These are phyloP conservation scores for Colletotrichum sp. DNA, from an alignment of 2,329 filamentous ascomycete species.

Conservation along the genomic window DNA sequence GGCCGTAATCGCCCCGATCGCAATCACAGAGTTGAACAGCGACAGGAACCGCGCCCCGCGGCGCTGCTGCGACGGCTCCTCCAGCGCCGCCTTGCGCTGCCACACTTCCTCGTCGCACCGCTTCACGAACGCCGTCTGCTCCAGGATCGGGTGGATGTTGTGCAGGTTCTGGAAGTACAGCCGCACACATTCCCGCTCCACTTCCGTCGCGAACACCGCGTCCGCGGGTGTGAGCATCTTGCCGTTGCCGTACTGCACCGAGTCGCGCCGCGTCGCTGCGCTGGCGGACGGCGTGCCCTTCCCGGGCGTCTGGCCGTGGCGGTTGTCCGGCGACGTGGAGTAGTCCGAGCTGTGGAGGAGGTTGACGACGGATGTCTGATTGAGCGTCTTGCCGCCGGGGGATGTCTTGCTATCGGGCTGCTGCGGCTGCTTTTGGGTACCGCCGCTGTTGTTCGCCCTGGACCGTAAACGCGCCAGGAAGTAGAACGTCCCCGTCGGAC, in stretches of 20 bases:
- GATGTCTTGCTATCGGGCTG: background rate
- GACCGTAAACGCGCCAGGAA: slow-evolving; percentile 17
- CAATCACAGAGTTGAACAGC: slow-evolving; percentile 17
- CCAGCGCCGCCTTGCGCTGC: background rate
- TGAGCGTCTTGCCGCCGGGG: background rate
- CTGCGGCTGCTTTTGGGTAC: background rate
- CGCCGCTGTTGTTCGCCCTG: slow-evolving; percentile 3
- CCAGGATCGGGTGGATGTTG: slow-evolving; percentile 26
- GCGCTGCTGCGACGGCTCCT: background rate
- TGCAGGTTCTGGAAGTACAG: slow-evolving; percentile 26
- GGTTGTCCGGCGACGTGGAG: slow-evolving; percentile 15
- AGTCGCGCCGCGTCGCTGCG: background rate
- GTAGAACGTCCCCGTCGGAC: slow-evolving; percentile 20
- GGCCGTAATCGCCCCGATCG: slow-evolving; percentile 21
- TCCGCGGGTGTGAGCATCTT: background rate
- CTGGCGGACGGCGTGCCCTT: background rate
- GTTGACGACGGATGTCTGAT: slow-evolving; percentile 21
- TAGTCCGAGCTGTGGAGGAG: slow-evolving; percentile 24
- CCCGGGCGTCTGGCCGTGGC: background rate
- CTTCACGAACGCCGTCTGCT: slow-evolving; percentile 15
- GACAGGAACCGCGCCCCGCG: slow-evolving; percentile 15
- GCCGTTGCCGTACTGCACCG: background rate
- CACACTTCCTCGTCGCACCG: slow-evolving; percentile 22
- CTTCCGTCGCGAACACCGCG: slow-evolving; percentile 1
- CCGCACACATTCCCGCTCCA: slow-evolving; percentile 23